Base-by-base conservation (phyloP, 2,329 filamentous ascomycete species). In the Cladosporium sphaerospermum region DNA sequence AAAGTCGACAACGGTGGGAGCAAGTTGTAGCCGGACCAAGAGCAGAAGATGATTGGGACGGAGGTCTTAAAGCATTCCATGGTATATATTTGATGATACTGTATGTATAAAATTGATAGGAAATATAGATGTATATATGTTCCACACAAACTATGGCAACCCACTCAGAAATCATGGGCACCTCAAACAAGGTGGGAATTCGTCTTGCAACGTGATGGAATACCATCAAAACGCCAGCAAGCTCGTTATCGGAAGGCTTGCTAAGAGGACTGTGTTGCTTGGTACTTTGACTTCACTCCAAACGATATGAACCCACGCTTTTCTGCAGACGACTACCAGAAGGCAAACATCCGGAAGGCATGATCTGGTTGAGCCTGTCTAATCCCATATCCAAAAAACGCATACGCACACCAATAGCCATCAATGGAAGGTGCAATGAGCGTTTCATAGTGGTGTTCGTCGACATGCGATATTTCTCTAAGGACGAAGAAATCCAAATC, bases 1-100 rank as follows among this genome's bases (percentile, higher is more conserved):
- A 74, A 70, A 54, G 48, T 51, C 4, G 32, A 28, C 18, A 57
- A 46, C 10, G 58, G 50, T 9, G 53, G 52, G 48, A 42, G 53
- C 43, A 64, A 62, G 54, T 45, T 62, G 42, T 63, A 62, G 50
- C 42, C 43, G 43, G 16, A 18, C 16, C 16, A 3, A 28, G 23
- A 5, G 23, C 23, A 28, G 7, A 28, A 7, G 23, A 7, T 40
- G n/a, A 28, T 44, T 18, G 16, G 16, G 16, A 18, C 16, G 16
- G 2, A 18, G 16, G 16, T 18, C 16, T 18, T 2, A 18, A 18
- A 18, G 16, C 16, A 18, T 18, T 18, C 16, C 16, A 18, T 3
- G 16, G 16, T 18, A 18, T 18, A 18, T 18, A 18, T 18, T 18
- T 18, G 16, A 18, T 40, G 23, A 28, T 28, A 28, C 7, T 28